Conservation (phyloP, 805 yeast species). For the Candida nonsorbophila region DNA sequence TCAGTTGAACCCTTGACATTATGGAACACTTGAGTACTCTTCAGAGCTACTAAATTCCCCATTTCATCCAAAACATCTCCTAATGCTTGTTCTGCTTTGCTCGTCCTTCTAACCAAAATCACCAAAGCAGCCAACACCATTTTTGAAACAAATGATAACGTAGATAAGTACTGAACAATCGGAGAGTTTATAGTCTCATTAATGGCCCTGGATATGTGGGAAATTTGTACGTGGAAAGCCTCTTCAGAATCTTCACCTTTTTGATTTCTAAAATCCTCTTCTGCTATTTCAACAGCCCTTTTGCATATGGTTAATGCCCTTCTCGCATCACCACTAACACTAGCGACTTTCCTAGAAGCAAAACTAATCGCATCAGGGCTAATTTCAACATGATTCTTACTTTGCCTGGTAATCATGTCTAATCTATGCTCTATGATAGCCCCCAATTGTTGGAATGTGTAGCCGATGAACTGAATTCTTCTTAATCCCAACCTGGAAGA, state of each 20-base stretch:
- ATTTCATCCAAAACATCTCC: constrained; percentile 81
- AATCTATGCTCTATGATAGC: constrained; percentile 70
- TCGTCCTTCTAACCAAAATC: constrained; percentile 58
- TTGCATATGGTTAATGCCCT: constrained; percentile 84
- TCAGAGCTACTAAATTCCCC: constrained; percentile 42
- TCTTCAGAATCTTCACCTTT: constrained; percentile 27
- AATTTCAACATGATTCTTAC: constrained; percentile 39
- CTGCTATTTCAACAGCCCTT: constrained; percentile 86
- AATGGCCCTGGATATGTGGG: constrained; percentile 75
- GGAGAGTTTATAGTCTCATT: constrained; percentile 78
- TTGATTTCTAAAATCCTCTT: constrained; percentile 43
- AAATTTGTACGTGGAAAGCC: constrained; percentile 53
- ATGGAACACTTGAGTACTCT: constrained; percentile 20
- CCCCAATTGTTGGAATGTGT: constrained; percentile 72
- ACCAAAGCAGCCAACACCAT: constrained; percentile 67
- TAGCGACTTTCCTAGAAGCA: constrained; percentile 90
- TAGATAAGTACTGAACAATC: constrained; percentile 48
- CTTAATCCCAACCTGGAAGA: constrained; percentile 87
- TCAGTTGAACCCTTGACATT: background rate
- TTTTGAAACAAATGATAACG: constrained; percentile 65
- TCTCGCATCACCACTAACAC: constrained; percentile 97
- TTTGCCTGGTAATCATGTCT: constrained; percentile 32
- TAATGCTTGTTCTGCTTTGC: constrained; percentile 62
- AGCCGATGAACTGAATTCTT: constrained; percentile 85
- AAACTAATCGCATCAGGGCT: constrained; percentile 77